These are phyloP conservation scores for Mycogone perniciosa DNA, from an alignment of 2,329 filamentous ascomycete species.

Conservation along the genomic window DNA sequence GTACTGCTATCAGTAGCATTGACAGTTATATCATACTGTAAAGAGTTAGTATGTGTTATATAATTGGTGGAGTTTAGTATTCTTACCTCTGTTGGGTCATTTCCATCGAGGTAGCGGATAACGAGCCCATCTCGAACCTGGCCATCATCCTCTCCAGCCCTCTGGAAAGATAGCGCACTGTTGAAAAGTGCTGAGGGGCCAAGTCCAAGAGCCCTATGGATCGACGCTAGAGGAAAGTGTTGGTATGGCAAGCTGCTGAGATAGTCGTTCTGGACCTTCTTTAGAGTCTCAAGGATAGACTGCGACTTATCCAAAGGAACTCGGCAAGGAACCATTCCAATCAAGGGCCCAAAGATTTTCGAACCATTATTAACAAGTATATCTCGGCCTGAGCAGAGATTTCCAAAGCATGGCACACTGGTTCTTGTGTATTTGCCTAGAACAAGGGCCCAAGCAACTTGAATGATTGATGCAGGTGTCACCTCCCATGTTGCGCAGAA, in stretches of 20 bases:
- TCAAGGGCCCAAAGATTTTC: constrained; percentile 11
- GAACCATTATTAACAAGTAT: constrained; percentile 7
- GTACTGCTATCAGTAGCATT: background rate
- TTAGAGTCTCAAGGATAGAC: background rate
- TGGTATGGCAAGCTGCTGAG: constrained; percentile 5
- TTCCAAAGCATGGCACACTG: constrained; percentile 11
- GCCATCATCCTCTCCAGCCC: background rate
- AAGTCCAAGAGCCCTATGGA: constrained; percentile 1
- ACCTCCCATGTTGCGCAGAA: constrained; percentile 10
- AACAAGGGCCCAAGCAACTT: constrained; percentile 14
- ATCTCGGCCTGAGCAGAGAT: constrained; percentile 12
- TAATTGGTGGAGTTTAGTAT: no score
- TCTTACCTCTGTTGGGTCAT: constrained; percentile 2
- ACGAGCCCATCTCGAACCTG: background rate
- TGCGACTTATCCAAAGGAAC: background rate
- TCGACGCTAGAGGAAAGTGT: background rate
- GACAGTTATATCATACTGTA: constrained; percentile 1
- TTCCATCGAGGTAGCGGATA: no score
- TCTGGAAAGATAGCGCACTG: constrained; percentile 9
- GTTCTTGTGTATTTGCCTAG: constrained; percentile 2
- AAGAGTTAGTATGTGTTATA: background rate
- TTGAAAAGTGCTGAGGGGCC: constrained; percentile 6
- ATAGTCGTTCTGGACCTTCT: constrained; percentile 2
- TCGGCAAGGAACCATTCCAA: constrained; percentile 9
- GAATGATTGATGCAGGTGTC: constrained; percentile 8